Evolutionary conservation across 2,329 filamentous ascomycete genomes (phyloP).

Genomic region (Cucurbitaria berberidis): DNA sequence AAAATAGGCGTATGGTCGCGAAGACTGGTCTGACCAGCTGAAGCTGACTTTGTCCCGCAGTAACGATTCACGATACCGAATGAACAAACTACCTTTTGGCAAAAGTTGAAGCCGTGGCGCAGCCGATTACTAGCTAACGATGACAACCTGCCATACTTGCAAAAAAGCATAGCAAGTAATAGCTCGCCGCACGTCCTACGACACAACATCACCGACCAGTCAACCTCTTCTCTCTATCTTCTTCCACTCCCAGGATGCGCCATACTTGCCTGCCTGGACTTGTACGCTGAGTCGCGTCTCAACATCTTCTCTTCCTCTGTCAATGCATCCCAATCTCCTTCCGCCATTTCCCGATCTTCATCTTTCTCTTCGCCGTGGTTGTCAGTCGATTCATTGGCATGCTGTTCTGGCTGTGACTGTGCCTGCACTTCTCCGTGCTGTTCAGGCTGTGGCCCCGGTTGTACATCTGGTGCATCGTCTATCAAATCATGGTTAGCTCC

Average conservation of each 20-base stretch:
- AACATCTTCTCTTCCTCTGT: background rate
- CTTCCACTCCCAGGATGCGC: background rate
- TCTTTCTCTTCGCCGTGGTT: background rate
- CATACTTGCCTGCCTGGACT: background rate
- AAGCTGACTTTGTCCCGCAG: too few species aligned
- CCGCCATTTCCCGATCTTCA: background rate
- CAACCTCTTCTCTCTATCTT: background rate
- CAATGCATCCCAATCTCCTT: background rate
- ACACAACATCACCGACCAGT: too few species aligned
- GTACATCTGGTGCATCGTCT: background rate
- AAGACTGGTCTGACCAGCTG: too few species aligned
- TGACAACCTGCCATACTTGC: too few species aligned
- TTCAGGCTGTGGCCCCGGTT: background rate
- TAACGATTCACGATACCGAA: too few species aligned
- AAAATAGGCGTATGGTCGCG: too few species aligned
- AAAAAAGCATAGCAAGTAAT: too few species aligned
- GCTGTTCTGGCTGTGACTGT: background rate
- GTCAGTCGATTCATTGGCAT: background rate
- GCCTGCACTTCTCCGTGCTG: background rate
- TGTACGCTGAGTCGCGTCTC: background rate
- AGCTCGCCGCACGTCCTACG: too few species aligned
- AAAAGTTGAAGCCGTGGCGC: too few species aligned
- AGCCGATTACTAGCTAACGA: too few species aligned
- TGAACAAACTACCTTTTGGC: too few species aligned
- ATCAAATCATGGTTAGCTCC: too few species aligned